phyloP scores from a whole-genome alignment of 2,329 filamentous ascomycete genomes.

The Aureobasidium vineae region DNA sequence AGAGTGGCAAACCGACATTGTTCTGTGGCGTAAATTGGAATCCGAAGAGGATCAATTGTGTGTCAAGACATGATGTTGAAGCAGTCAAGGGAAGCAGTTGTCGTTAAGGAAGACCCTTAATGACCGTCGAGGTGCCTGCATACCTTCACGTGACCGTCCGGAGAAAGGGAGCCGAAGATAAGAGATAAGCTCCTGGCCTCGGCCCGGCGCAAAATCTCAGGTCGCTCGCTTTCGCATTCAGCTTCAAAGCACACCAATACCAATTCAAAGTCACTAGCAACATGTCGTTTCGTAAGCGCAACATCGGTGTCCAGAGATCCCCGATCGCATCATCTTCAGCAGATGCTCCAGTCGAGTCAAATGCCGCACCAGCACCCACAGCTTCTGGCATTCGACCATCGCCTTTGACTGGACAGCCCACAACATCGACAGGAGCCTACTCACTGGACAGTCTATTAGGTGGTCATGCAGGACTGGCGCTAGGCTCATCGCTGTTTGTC shows the following conservation, averaged over 20 bases:
- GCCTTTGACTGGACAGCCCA: slow-evolving; percentile 79
- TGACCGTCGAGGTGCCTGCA: neutral
- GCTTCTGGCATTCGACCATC: slow-evolving; percentile 71
- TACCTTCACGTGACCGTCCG: neutral
- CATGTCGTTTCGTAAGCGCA: slow-evolving; percentile 69
- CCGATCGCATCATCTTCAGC: slow-evolving; percentile 24
- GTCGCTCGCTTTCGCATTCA: neutral
- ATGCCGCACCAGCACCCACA: neutral
- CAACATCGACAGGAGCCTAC: slow-evolving; percentile 85
- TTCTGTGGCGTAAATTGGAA: neutral
- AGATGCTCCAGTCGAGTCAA: slow-evolving; percentile 25
- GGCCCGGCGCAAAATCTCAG: slow-evolving; percentile 19
- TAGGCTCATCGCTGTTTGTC: slow-evolving; percentile 77
- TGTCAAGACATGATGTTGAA: neutral
- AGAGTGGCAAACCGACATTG: neutral
- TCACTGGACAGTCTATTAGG: slow-evolving; percentile 83
- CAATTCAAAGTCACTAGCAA: neutral
- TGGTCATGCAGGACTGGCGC: slow-evolving; percentile 77
- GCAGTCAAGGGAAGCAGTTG: neutral
- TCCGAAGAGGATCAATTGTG: neutral
- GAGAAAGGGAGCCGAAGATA: neutral
- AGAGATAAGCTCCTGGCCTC: slow-evolving; percentile 8
- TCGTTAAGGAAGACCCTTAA: neutral
- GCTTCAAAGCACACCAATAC: too few species aligned
- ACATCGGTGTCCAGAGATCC: slow-evolving; percentile 45